phyloP scores from a whole-genome alignment of 164 flowering plant species.

The Liquidambar formosana region DNA sequence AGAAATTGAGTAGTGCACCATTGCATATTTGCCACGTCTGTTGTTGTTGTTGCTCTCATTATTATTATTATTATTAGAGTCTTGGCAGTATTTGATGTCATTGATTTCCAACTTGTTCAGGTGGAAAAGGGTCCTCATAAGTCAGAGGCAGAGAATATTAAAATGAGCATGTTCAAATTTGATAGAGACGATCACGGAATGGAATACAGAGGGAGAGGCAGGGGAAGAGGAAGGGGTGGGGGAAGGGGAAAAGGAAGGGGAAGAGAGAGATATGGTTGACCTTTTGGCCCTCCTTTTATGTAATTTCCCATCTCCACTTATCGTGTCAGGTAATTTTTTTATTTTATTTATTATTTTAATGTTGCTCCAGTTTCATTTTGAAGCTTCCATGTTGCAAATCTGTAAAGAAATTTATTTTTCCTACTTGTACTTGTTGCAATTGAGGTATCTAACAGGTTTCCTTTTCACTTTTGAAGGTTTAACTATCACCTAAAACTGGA shows the following conservation, averaged over 20 bases:
- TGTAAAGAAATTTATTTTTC: background rate
- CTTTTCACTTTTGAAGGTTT: background rate
- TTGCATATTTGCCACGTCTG: background rate
- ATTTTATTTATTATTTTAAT: background rate
- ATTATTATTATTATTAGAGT: background rate
- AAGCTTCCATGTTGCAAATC: background rate
- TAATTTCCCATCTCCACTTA: background rate
- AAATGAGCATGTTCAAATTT: conserved; percentile 76
- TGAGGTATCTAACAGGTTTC: background rate
- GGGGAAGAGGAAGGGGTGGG: conserved; percentile 42
- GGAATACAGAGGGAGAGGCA: conserved; percentile 40
- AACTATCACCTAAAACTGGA: background rate
- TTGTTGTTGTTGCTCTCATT: background rate
- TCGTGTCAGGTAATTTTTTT: conserved; percentile 1
- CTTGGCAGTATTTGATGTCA: background rate
- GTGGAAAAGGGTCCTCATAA: conserved; percentile 31
- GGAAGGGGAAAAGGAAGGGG: conserved; percentile 30
- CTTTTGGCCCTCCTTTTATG: background rate
- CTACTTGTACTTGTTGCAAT: too few relatives aligned
- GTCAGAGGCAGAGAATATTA: conserved; percentile 53
- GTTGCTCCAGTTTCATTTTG: background rate
- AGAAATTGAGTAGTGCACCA: background rate
- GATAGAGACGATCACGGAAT: conserved; percentile 39
- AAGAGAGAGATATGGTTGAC: conserved; percentile 27
- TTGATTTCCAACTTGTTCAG: conserved; percentile 35